Evolutionary conservation across 371 early-diverging fungal genomes (phyloP).

Genomic region (Mucor sp.): DNA sequence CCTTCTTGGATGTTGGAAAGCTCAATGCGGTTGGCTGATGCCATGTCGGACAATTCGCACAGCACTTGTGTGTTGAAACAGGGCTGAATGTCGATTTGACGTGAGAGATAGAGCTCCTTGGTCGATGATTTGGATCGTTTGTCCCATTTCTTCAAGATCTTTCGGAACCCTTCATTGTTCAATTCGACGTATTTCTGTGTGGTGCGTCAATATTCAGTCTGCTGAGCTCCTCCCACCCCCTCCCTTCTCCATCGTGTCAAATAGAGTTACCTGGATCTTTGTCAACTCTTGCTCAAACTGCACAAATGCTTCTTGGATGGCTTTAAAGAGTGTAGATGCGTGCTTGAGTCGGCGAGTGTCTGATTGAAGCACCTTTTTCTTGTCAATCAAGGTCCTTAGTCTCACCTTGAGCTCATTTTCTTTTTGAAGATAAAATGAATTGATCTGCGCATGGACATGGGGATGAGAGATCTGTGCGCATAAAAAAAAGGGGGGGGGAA

Average conservation of each 20-base stretch:
- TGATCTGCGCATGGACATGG: conserved; percentile 57
- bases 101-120: conserved; percentile 92
- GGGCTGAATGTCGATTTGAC: conserved; percentile 94
- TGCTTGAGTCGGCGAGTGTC: conserved; percentile 57
- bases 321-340: conserved; percentile 61
- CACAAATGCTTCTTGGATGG: conserved; percentile 84
- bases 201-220: background rate
- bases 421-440: conserved; percentile 81
- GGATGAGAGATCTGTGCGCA: conserved; percentile 6
- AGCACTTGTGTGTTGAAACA: conserved; percentile 93
- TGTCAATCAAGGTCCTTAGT: conserved; percentile 72
- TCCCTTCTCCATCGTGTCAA: no score
- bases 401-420: conserved; percentile 81
- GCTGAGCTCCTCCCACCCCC: no score
- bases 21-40: conserved; percentile 68
- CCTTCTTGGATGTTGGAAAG: conserved; percentile 56
- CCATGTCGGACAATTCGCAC: conserved; percentile 85
- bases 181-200: conserved; percentile 91
- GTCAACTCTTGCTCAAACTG: conserved; percentile 92
- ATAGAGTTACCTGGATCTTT: conserved; percentile 90
- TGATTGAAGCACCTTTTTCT: conserved; percentile 74
- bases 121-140: conserved; percentile 93
- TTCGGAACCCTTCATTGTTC: conserved; percentile 93
- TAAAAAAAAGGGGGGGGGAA: background rate
- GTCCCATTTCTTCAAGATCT: conserved; percentile 98